These are phyloP conservation scores for Dipodascus albidus DNA, from an alignment of 805 yeast genomes.

Conservation along the genomic window DNA sequence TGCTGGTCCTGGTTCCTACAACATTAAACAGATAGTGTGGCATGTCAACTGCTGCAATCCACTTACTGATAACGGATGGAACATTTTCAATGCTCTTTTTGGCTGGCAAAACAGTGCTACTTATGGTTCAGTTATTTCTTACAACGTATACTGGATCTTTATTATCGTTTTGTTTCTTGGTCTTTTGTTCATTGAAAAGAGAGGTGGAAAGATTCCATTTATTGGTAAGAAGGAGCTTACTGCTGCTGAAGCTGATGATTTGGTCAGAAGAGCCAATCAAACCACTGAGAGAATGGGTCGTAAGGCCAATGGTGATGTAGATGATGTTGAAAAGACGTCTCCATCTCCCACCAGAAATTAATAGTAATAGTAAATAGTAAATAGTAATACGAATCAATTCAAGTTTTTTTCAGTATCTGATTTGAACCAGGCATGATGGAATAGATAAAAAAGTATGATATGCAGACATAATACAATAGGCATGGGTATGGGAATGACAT, in stretches of 20 bases:
- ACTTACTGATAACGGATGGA: constrained; percentile 85
- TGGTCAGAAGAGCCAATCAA: not conserved
- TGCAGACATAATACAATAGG: too few relatives aligned
- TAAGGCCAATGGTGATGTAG: not conserved
- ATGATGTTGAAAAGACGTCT: constrained; percentile 1
- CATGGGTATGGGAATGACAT: too few relatives aligned
- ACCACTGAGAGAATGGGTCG: not conserved
- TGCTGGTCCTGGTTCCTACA: constrained; percentile 89
- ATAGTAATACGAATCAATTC: too few relatives aligned
- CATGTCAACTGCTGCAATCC: constrained; percentile 94
- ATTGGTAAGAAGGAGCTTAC: constrained; percentile 21
- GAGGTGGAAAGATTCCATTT: constrained; percentile 51
- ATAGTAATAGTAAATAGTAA: not conserved
- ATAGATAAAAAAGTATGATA: too few relatives aligned
- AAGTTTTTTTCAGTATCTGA: too few relatives aligned
- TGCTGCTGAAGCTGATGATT: constrained; percentile 27
- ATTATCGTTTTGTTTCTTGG: constrained; percentile 33
- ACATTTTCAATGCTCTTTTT: constrained; percentile 75
- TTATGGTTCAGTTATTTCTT: constrained; percentile 70
- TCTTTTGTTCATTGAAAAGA: constrained; percentile 42
- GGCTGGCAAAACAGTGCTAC: constrained; percentile 97
- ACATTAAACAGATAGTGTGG: constrained; percentile 71
- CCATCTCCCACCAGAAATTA: not conserved
- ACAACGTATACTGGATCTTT: constrained; percentile 57
- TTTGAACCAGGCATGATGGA: too few relatives aligned